These are phyloP conservation scores for Penicillium nordicum DNA, from an alignment of 2,329 filamentous ascomycete genomes.

Conservation along the genomic window DNA sequence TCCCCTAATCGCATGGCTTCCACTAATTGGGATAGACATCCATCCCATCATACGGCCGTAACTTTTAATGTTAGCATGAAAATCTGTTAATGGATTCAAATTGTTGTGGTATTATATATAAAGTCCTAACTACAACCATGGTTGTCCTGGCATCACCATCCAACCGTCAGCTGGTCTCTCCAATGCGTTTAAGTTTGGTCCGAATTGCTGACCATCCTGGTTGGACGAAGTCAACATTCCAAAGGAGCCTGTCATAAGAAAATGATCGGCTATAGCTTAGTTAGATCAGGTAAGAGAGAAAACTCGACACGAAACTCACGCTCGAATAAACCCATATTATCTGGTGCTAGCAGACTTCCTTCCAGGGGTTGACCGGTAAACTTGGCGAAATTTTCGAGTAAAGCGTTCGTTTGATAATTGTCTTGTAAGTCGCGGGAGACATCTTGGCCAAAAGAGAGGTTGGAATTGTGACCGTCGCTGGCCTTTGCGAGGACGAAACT, in stretches of 20 bases:
- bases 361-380: background rate
- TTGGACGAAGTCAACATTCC: background rate
- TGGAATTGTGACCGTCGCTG: background rate
- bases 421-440: background rate
- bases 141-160: background rate
- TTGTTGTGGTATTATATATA: no score
- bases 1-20: background rate
- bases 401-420: background rate
- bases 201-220: background rate
- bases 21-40: background rate
- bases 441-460: background rate
- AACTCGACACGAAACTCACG: background rate
- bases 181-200: background rate
- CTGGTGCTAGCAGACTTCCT: background rate
- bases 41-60: background rate
- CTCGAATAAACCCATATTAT: background rate
- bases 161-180: background rate
- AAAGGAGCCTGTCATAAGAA: background rate
- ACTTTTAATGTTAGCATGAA: no score
- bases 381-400: background rate
- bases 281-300: background rate
- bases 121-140: background rate
- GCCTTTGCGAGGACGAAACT: background rate
- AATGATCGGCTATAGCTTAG: background rate
- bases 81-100: background rate